phyloP scores from a whole-genome alignment of 2,329 filamentous ascomycete genomes.

The Aspergillus eucalypticola region DNA sequence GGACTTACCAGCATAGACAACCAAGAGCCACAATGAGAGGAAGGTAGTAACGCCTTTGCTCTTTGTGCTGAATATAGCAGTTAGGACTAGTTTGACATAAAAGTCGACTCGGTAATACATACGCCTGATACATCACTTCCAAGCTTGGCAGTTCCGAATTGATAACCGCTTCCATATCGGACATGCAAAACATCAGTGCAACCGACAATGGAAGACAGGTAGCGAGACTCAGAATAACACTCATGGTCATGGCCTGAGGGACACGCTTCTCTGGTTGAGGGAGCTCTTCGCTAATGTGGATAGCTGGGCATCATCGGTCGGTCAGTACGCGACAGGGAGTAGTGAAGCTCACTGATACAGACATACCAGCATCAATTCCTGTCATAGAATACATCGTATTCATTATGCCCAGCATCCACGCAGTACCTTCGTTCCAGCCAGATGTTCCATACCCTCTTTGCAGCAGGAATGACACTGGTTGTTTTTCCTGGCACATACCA shows the following conservation, averaged over 20 bases:
- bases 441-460: background rate
- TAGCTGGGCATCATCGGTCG: background rate
- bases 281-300: slow-evolving; percentile 15
- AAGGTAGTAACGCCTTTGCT: background rate
- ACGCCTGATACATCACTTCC: slow-evolving; percentile 12
- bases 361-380: background rate
- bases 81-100: background rate
- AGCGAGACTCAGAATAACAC: slow-evolving; percentile 1
- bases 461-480: background rate
- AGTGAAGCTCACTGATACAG: too few species aligned
- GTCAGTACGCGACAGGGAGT: background rate
- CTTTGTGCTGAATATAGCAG: background rate
- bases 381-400: background rate
- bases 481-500: background rate
- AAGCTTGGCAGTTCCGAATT: slow-evolving; percentile 16
- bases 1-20: background rate
- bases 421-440: background rate
- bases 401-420: slow-evolving; percentile 2
- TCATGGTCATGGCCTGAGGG: slow-evolving; percentile 20
- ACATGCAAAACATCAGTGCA: slow-evolving; percentile 20
- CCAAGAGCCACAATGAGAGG: background rate
- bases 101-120: background rate
- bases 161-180: slow-evolving; percentile 19
- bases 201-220: slow-evolving; percentile 16
- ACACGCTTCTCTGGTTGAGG: slow-evolving; percentile 17